A percentile compares a stretch with the other conserved stretches of the same genome.
Conservation (phyloP, 2,329 filamentous ascomycete species). For the Alternaria sp. region DNA sequence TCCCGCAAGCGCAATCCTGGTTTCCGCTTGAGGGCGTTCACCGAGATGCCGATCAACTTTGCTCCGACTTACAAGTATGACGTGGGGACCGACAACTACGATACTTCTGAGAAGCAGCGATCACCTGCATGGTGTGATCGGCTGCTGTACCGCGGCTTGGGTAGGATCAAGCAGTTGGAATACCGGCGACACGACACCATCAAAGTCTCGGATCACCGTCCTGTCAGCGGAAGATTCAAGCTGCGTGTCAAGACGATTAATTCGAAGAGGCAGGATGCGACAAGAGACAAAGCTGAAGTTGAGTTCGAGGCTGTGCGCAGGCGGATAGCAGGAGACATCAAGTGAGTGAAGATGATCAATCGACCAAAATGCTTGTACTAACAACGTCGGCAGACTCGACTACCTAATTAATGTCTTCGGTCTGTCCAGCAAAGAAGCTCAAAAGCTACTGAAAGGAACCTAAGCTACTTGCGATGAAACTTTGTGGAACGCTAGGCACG, state of each 20-base stretch:
- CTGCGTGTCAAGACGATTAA: slow-evolving; percentile 85
- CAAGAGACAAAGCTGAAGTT: slow-evolving; percentile 76
- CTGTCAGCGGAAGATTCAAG: slow-evolving; percentile 84
- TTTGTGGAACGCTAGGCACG: background rate
- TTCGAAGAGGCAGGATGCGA: slow-evolving; percentile 66
- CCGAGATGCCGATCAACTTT: slow-evolving; percentile 89
- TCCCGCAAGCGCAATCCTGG: slow-evolving; percentile 87
- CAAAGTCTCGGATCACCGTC: slow-evolving; percentile 87
- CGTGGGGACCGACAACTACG: slow-evolving; percentile 91
- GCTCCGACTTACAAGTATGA: slow-evolving; percentile 99
- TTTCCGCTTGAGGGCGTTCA: slow-evolving; percentile 86
- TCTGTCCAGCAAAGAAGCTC: slow-evolving; percentile 60
- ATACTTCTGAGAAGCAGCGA: slow-evolving; percentile 91
- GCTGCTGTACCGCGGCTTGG: slow-evolving; percentile 81
- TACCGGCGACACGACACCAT: slow-evolving; percentile 85
- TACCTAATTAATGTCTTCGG: slow-evolving; percentile 70
- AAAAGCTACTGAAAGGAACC: slow-evolving; percentile 47
- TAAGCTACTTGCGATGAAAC: slow-evolving; percentile 4
- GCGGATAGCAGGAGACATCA: slow-evolving; percentile 73
- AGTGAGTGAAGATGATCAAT: slow-evolving; percentile 63
- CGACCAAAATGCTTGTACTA: background rate
- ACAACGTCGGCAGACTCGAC: slow-evolving; percentile 58
- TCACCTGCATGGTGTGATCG: slow-evolving; percentile 97
- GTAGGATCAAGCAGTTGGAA: slow-evolving; percentile 83
- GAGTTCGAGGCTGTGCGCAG: slow-evolving; percentile 75